phyloP scores from a whole-genome alignment of 208 protist genomes.

The Angomonas deanei region DNA sequence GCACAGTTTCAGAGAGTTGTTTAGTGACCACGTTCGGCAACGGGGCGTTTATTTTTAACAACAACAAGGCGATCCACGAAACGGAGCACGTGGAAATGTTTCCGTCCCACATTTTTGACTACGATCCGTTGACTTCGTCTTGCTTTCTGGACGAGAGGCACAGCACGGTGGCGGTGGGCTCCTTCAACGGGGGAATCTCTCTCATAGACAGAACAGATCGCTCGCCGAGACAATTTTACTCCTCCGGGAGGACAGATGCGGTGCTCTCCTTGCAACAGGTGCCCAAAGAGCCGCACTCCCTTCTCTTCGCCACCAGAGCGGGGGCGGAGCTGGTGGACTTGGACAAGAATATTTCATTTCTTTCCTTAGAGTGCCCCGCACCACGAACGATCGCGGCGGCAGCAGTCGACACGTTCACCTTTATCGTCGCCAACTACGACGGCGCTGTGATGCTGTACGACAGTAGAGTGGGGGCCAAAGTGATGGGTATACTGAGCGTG shows the following conservation, averaged over 20 bases:
- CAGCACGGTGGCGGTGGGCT: constrained; percentile 9
- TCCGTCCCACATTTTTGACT: constrained; percentile 6
- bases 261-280: constrained; percentile 29
- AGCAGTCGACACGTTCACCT: constrained; percentile 19
- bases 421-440: constrained; percentile 58
- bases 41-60: background rate
- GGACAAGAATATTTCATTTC: constrained; percentile 12
- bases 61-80: background rate
- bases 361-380: constrained; percentile 25
- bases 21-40: background rate
- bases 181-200: constrained; percentile 8
- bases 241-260: constrained; percentile 12
- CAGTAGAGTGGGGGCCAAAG: constrained; percentile 17
- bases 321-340: constrained; percentile 40
- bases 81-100: constrained; percentile 3
- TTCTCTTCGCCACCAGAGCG: constrained; percentile 31
- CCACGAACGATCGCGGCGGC: constrained; percentile 30
- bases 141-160: constrained; percentile 41
- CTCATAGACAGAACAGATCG: constrained; percentile 33
- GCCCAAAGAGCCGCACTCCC: constrained; percentile 9
- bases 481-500: constrained; percentile 32
- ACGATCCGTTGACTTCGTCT: constrained; percentile 22
- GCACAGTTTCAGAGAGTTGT: background rate
- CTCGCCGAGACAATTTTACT: constrained; percentile 21
- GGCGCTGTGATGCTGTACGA: constrained; percentile 63